Conservation (phyloP, 1,139 yeast species). For the Hansenula lynferdii region DNA sequence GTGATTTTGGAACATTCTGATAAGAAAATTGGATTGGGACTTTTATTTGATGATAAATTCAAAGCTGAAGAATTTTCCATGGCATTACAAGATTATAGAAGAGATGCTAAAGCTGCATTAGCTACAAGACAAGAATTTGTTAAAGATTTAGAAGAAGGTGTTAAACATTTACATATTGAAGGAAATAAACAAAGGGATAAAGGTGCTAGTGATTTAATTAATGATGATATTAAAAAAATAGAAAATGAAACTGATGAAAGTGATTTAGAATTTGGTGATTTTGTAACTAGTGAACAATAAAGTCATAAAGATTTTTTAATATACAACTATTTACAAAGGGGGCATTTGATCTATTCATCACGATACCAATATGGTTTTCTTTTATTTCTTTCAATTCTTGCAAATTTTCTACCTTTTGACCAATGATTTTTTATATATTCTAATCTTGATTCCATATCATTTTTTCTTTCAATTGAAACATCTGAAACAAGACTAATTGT, state of each 20-base stretch:
- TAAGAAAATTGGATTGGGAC: conserved; percentile 29
- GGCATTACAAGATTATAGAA: conserved; percentile 31
- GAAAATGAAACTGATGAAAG: conserved; percentile 20
- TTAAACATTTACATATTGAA: conserved; percentile 5
- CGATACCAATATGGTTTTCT: conserved; percentile 57
- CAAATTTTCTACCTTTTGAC: conserved; percentile 55
- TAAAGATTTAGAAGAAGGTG: conserved; percentile 1
- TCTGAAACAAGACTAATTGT: conserved; percentile 50
- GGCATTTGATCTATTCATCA: conserved; percentile 41
- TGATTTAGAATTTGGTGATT: conserved; percentile 41
- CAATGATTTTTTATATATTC: conserved; percentile 40
- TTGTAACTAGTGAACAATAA: conserved; percentile 24
- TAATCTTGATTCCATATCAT: conserved; percentile 41
- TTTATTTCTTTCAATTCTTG: conserved; percentile 45
- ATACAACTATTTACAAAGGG: conserved; percentile 3
- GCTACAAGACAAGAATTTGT: conserved; percentile 1
- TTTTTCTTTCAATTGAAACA: conserved; percentile 32
- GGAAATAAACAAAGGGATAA: background rate
- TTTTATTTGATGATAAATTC: conserved; percentile 32
- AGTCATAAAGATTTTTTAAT: conserved; percentile 3
- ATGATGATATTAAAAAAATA: background rate
- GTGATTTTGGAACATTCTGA: conserved; percentile 15
- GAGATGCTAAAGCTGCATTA: conserved; percentile 17
- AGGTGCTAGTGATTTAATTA: conserved; percentile 6
- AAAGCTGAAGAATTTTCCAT: conserved; percentile 34